Percentiles rank a stretch among this genome's conserved stretches.
Conservation (phyloP, 2,329 filamentous ascomycete species). For the Chrysoporthe puriensis region DNA sequence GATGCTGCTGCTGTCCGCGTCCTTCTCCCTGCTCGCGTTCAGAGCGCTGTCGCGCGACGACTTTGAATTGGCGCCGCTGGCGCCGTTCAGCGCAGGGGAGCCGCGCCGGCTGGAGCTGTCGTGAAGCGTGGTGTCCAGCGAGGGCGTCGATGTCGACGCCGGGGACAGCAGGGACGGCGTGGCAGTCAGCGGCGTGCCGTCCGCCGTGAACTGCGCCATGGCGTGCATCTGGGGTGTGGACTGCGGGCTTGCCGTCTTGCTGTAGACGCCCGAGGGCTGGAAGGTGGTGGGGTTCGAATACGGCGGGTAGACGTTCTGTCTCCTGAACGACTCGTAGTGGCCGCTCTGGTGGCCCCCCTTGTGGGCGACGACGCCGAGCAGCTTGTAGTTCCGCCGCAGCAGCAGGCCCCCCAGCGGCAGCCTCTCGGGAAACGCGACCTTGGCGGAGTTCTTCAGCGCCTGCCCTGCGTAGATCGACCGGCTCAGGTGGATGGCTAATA, state of each 20-base stretch:
- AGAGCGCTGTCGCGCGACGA: constrained; percentile 36
- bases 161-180: constrained; percentile 51
- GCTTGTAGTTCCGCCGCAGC: constrained; percentile 77
- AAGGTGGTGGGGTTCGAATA: constrained; percentile 84
- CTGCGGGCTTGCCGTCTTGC: constrained; percentile 59
- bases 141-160: constrained; percentile 30
- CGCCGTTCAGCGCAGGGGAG: constrained; percentile 21
- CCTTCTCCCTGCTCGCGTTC: constrained; percentile 37
- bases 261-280: constrained; percentile 74
- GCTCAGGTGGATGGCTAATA: constrained; percentile 90
- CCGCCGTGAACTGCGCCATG: constrained; percentile 33
- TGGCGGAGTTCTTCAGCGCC: constrained; percentile 92
- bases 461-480: constrained; percentile 82
- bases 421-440: constrained; percentile 89
- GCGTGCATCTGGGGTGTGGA: constrained; percentile 50
- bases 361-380: constrained; percentile 88
- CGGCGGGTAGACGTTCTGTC: constrained; percentile 78
- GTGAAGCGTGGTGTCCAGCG: constrained; percentile 22
- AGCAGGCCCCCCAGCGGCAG: constrained; percentile 80
- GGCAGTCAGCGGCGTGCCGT: constrained; percentile 48
- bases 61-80: background rate
- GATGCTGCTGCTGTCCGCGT: constrained; percentile 56
- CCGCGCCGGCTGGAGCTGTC: constrained; percentile 20
- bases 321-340: constrained; percentile 94
- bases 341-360: constrained; percentile 95